A percentile compares a stretch with the other conserved stretches of the same genome.
Conservation (phyloP, 1,284 basidiomycete species). For the Ganoderma lucidum region DNA sequence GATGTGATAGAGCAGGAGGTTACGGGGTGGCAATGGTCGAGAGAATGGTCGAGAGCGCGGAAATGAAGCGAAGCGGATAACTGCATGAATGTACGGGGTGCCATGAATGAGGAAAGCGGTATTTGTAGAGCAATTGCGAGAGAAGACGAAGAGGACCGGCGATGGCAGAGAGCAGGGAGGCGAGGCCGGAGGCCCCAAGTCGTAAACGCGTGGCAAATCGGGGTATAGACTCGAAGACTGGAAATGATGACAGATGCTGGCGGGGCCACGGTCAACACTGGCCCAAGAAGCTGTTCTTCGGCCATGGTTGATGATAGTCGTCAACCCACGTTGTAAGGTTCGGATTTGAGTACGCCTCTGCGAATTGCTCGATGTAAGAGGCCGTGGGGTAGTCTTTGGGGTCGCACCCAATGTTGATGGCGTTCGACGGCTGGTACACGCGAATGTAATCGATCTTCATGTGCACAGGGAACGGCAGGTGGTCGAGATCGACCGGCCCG, state of each 20-base stretch:
- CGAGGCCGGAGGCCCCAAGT: conserved; percentile 3
- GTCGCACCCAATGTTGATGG: conserved; percentile 61
- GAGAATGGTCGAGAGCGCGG: conserved; percentile 13
- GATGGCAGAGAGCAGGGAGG: neutral
- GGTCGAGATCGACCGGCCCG: conserved; percentile 53
- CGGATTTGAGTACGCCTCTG: conserved; percentile 49
- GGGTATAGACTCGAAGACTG: neutral
- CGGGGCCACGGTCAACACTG: conserved; percentile 33
- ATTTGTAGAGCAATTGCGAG: conserved; percentile 9
- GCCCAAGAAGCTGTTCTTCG: conserved; percentile 44
- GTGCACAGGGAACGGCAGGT: conserved; percentile 54
- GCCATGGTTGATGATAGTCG: conserved; percentile 45
- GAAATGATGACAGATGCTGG: neutral
- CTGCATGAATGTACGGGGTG: conserved; percentile 4
- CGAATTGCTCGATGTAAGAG: conserved; percentile 54
- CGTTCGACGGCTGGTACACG: conserved; percentile 58
- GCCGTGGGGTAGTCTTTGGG: conserved; percentile 60
- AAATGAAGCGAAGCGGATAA: conserved; percentile 16
- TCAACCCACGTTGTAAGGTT: conserved; percentile 50
- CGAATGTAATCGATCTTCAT: conserved; percentile 68
- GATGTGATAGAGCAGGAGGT: conserved; percentile 10
- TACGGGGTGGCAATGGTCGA: neutral
- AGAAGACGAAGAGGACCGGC: neutral
- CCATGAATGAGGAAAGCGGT: conserved; percentile 4
- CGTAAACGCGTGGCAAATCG: conserved; percentile 8